Evolutionary conservation across 805 yeast genomes (phyloP), one percentile per base, ranked within the genome.

Genomic region (Zygosaccharomyces rouxii): DNA sequence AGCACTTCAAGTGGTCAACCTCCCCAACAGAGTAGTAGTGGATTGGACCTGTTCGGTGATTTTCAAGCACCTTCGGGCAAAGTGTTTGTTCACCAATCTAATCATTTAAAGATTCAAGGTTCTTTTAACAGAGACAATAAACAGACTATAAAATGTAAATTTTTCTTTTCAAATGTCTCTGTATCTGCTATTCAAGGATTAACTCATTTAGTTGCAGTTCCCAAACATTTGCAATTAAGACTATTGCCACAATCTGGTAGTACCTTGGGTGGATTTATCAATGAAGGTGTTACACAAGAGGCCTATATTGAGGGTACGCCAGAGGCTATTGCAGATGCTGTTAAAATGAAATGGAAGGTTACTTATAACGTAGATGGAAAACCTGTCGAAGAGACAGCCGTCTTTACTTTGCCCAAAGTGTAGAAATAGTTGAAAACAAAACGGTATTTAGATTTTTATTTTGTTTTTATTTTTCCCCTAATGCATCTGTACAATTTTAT

Each of bases 281-380:
- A 62, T 30, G 72, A 77, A 46, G 81, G 81, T 5, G 71, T 84
- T 14, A 65, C 71, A 4, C 94, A 86, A 66, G 71, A 52, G 28
- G 63, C 64, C 7, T 57, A 52, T 47, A 58, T 75, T 30, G 70
- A 66, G 28, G 66, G 64, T 33, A 70, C 71, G 0, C 18, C 48
- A 0, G 64, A 67, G 30, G 74, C 71, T 21, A 47, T 62, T 3
- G 33, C 51, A 4, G 64, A 67, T 11, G 69, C 72, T n/a, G 65
- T 84, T 55, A 86, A 85, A 66, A 73, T 88, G 50, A 84, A 87
- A 65, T 88, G 90, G 92, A 86, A 83, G 64, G 75, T 78, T 21
- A 77, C 77, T 48, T 87, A 78, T 62, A 56, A 59, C 9, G 62
- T 75, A 7, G 78, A 76, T 46, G 79, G 81, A n/a, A 62, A 64